Conservation (phyloP, 169 alveolate species). For the Ichthyophthirius multifiliis region DNA sequence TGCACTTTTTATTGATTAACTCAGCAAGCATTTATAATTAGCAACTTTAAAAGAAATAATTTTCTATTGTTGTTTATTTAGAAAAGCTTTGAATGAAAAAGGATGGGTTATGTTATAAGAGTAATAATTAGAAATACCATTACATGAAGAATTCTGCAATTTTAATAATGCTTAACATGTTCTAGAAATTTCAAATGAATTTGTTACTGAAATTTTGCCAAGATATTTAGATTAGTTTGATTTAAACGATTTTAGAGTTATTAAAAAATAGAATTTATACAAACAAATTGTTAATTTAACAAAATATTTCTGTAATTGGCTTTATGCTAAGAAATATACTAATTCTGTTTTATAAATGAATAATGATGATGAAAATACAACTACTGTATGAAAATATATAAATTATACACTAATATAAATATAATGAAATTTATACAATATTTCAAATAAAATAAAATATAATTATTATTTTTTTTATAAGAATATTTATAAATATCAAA, state of each 20-base stretch:
- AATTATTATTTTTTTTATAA: too few relatives aligned
- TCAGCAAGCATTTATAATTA: neutral
- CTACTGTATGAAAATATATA: too few relatives aligned
- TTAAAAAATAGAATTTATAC: neutral
- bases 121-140: neutral
- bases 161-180: neutral
- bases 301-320: neutral
- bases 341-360: neutral
- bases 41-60: neutral
- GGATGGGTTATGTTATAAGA: conserved; percentile 1
- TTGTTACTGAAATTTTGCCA: neutral
- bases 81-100: conserved; percentile 8
- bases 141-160: neutral
- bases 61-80: neutral
- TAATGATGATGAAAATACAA: too few relatives aligned
- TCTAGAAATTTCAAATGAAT: neutral
- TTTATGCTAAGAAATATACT: neutral
- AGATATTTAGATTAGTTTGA: neutral
- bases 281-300: neutral
- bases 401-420: too few relatives aligned
- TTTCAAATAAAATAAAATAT: too few relatives aligned
- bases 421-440: too few relatives aligned
- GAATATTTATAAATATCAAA: too few relatives aligned
- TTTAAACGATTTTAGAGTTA: neutral
- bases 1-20: neutral